phyloP scores from a whole-genome alignment of 176 grass and related monocot genomes.

The Olyra latifolia region DNA sequence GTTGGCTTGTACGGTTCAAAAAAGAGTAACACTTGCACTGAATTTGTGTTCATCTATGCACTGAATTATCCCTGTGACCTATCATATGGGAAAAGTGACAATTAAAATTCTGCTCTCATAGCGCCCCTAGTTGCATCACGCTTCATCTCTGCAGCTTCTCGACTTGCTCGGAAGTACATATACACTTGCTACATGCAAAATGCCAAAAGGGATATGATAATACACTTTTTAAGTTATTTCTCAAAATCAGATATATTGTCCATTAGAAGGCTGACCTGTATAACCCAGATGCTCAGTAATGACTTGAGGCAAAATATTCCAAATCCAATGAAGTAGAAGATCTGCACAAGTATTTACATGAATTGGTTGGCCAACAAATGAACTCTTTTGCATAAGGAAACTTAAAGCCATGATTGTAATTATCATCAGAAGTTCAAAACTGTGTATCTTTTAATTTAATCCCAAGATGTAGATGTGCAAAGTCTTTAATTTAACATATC shows the following conservation, averaged over 20 bases:
- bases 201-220: constrained; percentile 25
- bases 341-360: constrained; percentile 48
- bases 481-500: constrained; percentile 10
- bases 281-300: constrained; percentile 93
- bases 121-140: constrained; percentile 72
- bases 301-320: constrained; percentile 87
- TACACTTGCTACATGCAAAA: constrained; percentile 78
- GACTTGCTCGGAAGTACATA: constrained; percentile 96
- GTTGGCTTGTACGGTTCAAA: no score
- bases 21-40: no score
- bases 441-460: constrained; percentile 22
- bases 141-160: constrained; percentile 84
- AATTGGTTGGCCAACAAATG: constrained; percentile 4
- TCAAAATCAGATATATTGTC: not conserved
- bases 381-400: not conserved
- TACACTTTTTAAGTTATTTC: not conserved
- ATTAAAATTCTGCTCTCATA: constrained; percentile 79
- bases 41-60: constrained; percentile 30
- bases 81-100: constrained; percentile 22
- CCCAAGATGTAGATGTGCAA: not conserved
- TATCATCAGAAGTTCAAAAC: not conserved
- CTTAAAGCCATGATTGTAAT: not conserved
- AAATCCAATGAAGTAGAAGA: constrained; percentile 97
- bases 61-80: not conserved
- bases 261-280: constrained; percentile 64